These are phyloP conservation scores for Collybiopsis confluens DNA, from an alignment of 768 basidiomycete genomes.

Conservation along the genomic window DNA sequence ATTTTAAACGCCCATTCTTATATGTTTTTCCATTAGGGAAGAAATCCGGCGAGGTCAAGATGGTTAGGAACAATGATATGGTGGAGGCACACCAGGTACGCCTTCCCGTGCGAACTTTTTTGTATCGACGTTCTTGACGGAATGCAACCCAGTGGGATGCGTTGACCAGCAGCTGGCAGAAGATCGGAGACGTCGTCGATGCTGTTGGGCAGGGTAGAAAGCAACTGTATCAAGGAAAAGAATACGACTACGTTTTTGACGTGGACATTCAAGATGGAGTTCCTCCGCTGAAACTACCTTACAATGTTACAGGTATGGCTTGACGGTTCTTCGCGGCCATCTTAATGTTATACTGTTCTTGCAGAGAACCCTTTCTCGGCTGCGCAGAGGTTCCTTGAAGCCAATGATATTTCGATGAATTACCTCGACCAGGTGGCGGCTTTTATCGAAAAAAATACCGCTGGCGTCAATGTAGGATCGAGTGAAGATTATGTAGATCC, in stretches of 20 bases:
- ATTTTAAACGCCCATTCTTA: neutral
- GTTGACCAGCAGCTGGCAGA: constrained; percentile 66
- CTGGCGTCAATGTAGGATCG: constrained; percentile 66
- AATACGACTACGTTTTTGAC: constrained; percentile 99
- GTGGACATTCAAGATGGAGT: constrained; percentile 93
- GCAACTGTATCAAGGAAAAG: constrained; percentile 88
- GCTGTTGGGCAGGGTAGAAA: constrained; percentile 88
- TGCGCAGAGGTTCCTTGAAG: constrained; percentile 82
- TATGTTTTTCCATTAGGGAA: constrained; percentile 48
- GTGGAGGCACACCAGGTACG: constrained; percentile 90
- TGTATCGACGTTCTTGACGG: constrained; percentile 5
- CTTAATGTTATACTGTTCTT: neutral
- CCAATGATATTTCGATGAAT: constrained; percentile 74
- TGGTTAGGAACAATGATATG: constrained; percentile 74
- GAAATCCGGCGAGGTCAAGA: constrained; percentile 90
- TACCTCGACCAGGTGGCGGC: constrained; percentile 88
- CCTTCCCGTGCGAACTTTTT: constrained; percentile 1
- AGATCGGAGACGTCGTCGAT: constrained; percentile 94
- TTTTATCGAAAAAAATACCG: constrained; percentile 92
- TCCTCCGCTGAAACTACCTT: constrained; percentile 91
- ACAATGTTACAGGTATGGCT: constrained; percentile 76
- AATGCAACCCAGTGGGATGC: constrained; percentile 70
- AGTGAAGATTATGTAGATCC: constrained; percentile 78
- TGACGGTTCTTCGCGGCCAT: no score
- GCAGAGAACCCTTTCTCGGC: constrained; percentile 88